A percentile compares a stretch with the other conserved stretches of the same genome.
Evolutionary conservation across 768 basidiomycete genomes (phyloP).

Genomic region (Hypholoma fasciculare): DNA sequence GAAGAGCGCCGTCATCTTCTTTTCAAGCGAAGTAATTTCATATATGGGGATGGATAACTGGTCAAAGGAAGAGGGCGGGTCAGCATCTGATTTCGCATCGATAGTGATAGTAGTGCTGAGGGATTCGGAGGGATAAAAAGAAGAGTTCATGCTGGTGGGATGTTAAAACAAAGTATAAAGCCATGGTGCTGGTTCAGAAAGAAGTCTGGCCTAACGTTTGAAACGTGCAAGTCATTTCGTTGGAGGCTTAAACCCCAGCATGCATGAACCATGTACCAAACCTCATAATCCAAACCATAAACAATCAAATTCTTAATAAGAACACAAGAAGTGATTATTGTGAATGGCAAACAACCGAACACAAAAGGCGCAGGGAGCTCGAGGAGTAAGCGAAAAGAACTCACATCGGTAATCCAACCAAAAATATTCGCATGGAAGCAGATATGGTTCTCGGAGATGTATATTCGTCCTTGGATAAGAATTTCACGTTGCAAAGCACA

Average conservation of each 20-base stretch:
- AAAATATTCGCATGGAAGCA: conserved; percentile 99
- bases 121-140: background rate
- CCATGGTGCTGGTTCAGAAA: too few species aligned
- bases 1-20: conserved; percentile 97
- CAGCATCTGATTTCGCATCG: conserved; percentile 4
- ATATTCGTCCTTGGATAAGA: conserved; percentile 91
- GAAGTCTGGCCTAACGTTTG: too few species aligned
- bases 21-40: conserved; percentile 86
- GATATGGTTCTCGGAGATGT: conserved; percentile 98
- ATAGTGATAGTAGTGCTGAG: background rate
- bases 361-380: too few species aligned
- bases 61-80: conserved; percentile 5
- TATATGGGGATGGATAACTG: conserved; percentile 28
- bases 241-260: too few species aligned
- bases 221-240: too few species aligned
- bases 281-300: too few species aligned
- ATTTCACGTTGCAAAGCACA: conserved; percentile 97
- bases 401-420: conserved; percentile 96
- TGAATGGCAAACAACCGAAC: too few species aligned
- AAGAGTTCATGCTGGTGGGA: too few species aligned
- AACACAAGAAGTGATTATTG: too few species aligned
- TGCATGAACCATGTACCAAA: too few species aligned
- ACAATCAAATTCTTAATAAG: too few species aligned
- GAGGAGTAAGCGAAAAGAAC: conserved; percentile 23
- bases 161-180: too few species aligned